Evolutionary conservation across 805 yeast genomes (phyloP), one percentile per base, ranked within the genome.

Genomic region (Maudiozyma barnettii): DNA sequence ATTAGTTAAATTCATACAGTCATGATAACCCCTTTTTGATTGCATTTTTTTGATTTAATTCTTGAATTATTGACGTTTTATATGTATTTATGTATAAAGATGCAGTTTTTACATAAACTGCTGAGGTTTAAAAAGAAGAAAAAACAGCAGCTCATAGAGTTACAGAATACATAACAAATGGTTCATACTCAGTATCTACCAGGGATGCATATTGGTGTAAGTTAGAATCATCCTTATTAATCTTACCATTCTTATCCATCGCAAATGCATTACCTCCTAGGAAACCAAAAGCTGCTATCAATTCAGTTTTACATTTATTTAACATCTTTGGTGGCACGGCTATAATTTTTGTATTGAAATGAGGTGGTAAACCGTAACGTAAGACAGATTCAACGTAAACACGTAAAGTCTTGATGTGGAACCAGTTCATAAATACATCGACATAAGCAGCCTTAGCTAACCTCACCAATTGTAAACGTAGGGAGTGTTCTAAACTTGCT

Each of bases 281-380:
- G 66, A 84, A 91, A 6, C 95, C 95, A 63, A 83, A 93, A 60
- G 86, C 80, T 39, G 73, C 74, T 41, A 85, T 69, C 52, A 93
- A 74, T 54, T 82, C 85, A 49, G 75, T 69, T 67, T 83, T 89
- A 41, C 89, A 80, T 65, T 75, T 78, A 29, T 68, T 70, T 38
- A 73, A 60, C 19, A 70, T 64, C 55, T 72, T 69, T 23, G 66
- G 70, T 55, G 84, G 75, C 23, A 74, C 66, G 22, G 71, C 69
- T 43, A 74, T 66, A 31, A 74, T 58, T 39, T 70, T 72, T 13
- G 77, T 71, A 61, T 79, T 77, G 65, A 91, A 93, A 58, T 83
- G 84, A 29, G 98, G 97, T 33, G 99, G 99, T 54, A 93, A 76
- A 0, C 99, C 99, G 65, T 93, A 93, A 68, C 99, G 82, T 64